phyloP scores from a whole-genome alignment of 2,329 filamentous ascomycete genomes.

The Chrysosporium keratinophilum region DNA sequence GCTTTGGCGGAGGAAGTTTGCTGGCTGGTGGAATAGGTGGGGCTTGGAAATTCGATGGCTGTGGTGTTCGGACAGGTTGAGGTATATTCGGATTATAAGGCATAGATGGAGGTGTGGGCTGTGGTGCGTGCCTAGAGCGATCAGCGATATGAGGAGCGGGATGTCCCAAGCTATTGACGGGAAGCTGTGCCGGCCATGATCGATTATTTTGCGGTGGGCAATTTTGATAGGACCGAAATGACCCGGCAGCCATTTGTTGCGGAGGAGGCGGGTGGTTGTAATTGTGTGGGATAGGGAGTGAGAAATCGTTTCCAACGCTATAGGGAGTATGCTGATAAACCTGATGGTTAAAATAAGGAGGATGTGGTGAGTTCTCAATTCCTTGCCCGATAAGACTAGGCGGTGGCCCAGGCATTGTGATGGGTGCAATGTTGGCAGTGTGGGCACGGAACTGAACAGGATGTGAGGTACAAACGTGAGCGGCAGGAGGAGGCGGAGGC shows the following conservation, averaged over 20 bases:
- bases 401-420: neutral
- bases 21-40: constrained; percentile 45
- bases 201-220: neutral
- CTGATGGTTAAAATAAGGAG: neutral
- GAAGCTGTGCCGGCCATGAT: neutral
- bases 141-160: neutral
- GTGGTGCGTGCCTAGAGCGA: neutral
- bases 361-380: neutral
- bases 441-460: neutral
- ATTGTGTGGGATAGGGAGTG: neutral
- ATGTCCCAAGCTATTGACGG: neutral
- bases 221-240: neutral
- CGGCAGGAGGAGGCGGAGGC: neutral
- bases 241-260: neutral
- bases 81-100: neutral
- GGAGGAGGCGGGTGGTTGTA: neutral
- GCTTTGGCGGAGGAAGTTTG: constrained; percentile 48
- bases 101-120: neutral
- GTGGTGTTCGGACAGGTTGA: neutral
- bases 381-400: neutral
- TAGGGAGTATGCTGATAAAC: neutral
- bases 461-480: neutral
- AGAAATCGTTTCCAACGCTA: neutral
- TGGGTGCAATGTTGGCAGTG: neutral
- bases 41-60: constrained; percentile 17